A percentile compares a stretch with the other conserved stretches of the same genome.
Evolutionary conservation across 2,329 filamentous ascomycete genomes (phyloP).

Genomic region (Calonectria honghensis): DNA sequence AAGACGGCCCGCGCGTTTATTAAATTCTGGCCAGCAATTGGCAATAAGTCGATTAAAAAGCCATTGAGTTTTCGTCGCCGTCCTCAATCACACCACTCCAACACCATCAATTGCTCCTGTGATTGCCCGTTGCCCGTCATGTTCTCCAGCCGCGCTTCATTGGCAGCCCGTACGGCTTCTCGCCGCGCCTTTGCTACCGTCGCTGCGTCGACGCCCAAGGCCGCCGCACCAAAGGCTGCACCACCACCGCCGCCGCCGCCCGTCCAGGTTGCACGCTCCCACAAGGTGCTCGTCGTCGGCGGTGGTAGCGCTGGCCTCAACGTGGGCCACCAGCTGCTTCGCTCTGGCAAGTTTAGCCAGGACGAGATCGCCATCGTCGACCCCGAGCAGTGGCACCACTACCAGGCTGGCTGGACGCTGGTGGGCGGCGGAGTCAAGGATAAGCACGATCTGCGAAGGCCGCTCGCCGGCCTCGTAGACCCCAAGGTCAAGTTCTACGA

Average conservation of each 20-base stretch:
- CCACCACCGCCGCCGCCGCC: conserved; percentile 12
- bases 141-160: conserved; percentile 18
- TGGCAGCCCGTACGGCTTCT: conserved; percentile 20
- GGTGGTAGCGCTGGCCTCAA: conserved; percentile 79
- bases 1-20: conserved; percentile 27
- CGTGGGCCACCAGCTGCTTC: conserved; percentile 80
- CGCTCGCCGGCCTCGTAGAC: conserved; percentile 71
- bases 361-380: conserved; percentile 80
- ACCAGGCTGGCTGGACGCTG: conserved; percentile 82
- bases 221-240: conserved; percentile 2
- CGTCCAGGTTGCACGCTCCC: conserved; percentile 56
- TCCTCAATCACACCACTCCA: conserved; percentile 22
- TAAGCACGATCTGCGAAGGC: conserved; percentile 74
- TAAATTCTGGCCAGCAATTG: conserved; percentile 2
- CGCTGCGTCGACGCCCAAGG: conserved; percentile 1
- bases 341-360: conserved; percentile 71
- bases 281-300: conserved; percentile 81
- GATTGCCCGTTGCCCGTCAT: conserved; percentile 10
- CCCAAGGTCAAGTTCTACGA: conserved; percentile 78
- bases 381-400: conserved; percentile 78
- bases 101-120: conserved; percentile 20
- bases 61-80: conserved; percentile 20
- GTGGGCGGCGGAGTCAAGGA: conserved; percentile 80
- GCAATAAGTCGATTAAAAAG: conserved; percentile 24
- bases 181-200: conserved; percentile 17